These are phyloP conservation scores for Nicotiana noctiflora DNA, from an alignment of 257 asterid species.

Conservation along the genomic window DNA sequence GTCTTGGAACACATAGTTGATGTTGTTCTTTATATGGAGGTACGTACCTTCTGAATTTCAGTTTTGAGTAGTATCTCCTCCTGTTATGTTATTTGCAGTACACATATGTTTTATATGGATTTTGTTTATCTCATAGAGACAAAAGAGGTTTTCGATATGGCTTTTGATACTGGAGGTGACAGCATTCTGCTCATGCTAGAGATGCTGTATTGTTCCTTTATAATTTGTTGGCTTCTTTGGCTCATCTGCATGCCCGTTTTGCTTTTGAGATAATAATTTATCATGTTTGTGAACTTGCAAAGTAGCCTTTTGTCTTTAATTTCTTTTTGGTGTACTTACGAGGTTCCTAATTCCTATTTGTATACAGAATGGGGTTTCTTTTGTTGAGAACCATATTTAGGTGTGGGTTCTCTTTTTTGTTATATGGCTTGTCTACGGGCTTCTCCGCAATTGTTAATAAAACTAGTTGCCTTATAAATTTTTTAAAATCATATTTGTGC, in stretches of 20 bases:
- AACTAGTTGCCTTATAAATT: too few species aligned
- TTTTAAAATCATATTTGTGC: neutral
- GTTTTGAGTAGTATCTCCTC: neutral
- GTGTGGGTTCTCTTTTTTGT: too few species aligned
- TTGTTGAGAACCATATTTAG: too few species aligned
- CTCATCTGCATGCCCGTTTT: neutral
- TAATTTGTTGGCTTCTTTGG: neutral
- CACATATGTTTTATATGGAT: neutral
- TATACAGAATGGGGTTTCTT: too few species aligned
- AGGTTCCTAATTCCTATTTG: too few species aligned
- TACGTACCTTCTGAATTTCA: conserved; percentile 33
- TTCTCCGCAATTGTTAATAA: too few species aligned
- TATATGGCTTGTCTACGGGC: too few species aligned
- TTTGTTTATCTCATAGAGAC: neutral
- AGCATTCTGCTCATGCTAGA: neutral
- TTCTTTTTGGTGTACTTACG: too few species aligned
- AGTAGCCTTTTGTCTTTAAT: too few species aligned
- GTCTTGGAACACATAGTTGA: conserved; percentile 94
- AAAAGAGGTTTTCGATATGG: neutral
- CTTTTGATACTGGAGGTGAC: neutral
- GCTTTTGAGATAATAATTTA: neutral
- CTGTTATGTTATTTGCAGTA: neutral
- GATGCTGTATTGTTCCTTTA: neutral
- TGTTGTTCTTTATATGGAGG: conserved; percentile 93
- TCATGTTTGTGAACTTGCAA: neutral